Evolutionary conservation across 139 green algal species (phyloP), one percentile per base, ranked within the genome.

Genomic region (Chlamydomonas urium): DNA sequence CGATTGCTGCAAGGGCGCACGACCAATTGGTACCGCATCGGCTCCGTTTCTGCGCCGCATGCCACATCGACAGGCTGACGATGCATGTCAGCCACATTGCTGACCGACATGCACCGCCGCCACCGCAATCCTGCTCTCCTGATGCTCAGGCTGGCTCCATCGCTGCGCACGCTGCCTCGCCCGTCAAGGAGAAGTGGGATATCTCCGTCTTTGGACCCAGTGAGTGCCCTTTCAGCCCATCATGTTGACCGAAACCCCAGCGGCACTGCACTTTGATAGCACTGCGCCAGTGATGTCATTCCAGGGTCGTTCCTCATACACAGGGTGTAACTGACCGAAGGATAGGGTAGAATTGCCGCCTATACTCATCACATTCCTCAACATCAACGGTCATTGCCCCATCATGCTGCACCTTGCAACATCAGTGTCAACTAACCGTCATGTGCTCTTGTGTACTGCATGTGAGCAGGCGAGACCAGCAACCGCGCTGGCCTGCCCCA

Each of bases 111-210:
- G n/a, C n/a, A n/a, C n/a, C n/a, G n/a, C n/a, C n/a, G n/a, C n/a
- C n/a, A n/a, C n/a, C n/a, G n/a, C n/a, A n/a, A n/a, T n/a, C n/a
- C n/a, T n/a, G n/a, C n/a, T n/a, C n/a, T n/a, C n/a, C n/a, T n/a
- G n/a, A n/a, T n/a, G n/a, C n/a, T n/a, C 42, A 50, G 38, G 38
- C 31, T 21, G 36, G 32, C 10, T 32, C 62, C 1, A 59, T 66
- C 23, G 38, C 59, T 1, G 53, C 42, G 42, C 24, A 48, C 26
- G 73, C 78, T 17, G 80, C 80, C 6, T 63, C 80, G 6, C 80
- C 80, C 8, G 57, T 68, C 45, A 83, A 83, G 74, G 80, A 86
- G 60, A 34, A 79, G 59, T 81, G 80, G 80, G 31, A 73, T 38
- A 36, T 73, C n/a, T 81, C 29, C 71, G 35, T 81, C 10, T 72